Percentiles rank a stretch among this genome's conserved stretches.
phyloP scores from a whole-genome alignment of 805 yeast genomes.

The Kodamaea nitidulidarum region DNA sequence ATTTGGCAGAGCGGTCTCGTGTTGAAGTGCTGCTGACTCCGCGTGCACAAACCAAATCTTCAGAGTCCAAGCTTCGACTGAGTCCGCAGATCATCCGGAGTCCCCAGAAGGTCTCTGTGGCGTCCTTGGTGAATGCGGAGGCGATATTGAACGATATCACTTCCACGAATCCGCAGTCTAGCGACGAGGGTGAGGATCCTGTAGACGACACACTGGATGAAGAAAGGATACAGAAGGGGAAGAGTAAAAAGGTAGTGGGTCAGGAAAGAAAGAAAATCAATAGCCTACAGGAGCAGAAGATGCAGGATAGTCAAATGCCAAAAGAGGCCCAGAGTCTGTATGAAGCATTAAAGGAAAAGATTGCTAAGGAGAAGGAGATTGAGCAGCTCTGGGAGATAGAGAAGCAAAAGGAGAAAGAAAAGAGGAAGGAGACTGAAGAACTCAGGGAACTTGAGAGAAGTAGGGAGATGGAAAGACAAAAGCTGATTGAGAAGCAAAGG shows the following conservation, averaged over 20 bases:
- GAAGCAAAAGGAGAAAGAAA: neutral
- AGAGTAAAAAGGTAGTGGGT: neutral
- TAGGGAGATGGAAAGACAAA: neutral
- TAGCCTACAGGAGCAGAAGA: no score
- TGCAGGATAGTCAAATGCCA: no score
- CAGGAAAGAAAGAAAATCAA: no score
- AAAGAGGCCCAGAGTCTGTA: no score
- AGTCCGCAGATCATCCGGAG: conserved; percentile 1
- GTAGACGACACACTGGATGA: neutral
- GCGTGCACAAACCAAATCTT: no score
- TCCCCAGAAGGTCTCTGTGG: neutral
- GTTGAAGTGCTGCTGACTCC: neutral
- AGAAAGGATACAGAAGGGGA: neutral
- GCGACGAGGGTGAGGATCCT: neutral
- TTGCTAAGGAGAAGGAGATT: no score
- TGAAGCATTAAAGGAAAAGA: no score
- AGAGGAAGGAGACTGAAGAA: no score
- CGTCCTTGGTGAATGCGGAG: neutral
- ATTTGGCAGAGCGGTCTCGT: neutral
- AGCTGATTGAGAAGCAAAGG: neutral
- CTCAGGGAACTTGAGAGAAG: no score
- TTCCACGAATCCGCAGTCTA: neutral
- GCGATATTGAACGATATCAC: conserved; percentile 1
- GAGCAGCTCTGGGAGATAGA: no score
- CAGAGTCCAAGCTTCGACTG: neutral